These are phyloP conservation scores for Candida mesenterica DNA, from an alignment of 1,139 yeast genomes.

Conservation along the genomic window DNA sequence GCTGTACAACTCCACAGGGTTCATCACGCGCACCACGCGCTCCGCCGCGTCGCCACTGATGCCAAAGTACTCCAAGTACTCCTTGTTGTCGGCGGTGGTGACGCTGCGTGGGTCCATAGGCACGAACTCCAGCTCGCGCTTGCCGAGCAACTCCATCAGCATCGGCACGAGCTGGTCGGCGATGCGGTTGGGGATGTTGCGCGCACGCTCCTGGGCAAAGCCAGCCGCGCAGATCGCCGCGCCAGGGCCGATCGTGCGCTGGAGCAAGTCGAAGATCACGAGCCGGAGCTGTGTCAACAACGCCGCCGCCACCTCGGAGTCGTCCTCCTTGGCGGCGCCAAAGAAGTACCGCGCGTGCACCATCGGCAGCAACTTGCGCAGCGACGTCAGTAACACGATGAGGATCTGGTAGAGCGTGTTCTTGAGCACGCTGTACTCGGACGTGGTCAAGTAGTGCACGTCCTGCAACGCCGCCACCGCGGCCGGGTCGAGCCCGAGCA, in stretches of 20 bases:
- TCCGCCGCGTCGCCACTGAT: slow-evolving; percentile 39
- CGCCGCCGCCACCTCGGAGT: slow-evolving; percentile 23
- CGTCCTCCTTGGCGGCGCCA: slow-evolving; percentile 23
- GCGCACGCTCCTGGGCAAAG: slow-evolving; percentile 5
- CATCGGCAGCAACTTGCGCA: slow-evolving; percentile 9
- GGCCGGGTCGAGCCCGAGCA: slow-evolving; percentile 19
- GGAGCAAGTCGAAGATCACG: slow-evolving; percentile 36
- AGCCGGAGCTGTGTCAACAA: slow-evolving; percentile 42
- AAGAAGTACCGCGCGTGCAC: slow-evolving; percentile 21
- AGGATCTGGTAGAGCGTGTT: slow-evolving; percentile 42
- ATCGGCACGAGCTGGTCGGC: slow-evolving; percentile 39
- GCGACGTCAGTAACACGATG: slow-evolving; percentile 31
- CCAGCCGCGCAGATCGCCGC: slow-evolving; percentile 6
- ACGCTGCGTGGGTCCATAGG: slow-evolving; percentile 50
- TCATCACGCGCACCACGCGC: slow-evolving; percentile 12
- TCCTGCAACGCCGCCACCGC: slow-evolving; percentile 28
- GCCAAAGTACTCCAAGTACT: slow-evolving; percentile 48
- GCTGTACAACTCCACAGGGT: slow-evolving; percentile 5
- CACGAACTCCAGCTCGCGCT: slow-evolving; percentile 28
- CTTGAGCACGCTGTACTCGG: slow-evolving; percentile 35
- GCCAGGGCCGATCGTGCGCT: slow-evolving; percentile 25
- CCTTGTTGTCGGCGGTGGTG: slow-evolving; percentile 50
- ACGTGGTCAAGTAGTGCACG: slow-evolving; percentile 36
- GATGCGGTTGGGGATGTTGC: slow-evolving; percentile 20
- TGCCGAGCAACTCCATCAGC: slow-evolving; percentile 29